Evolutionary conservation across 352 stramenopile species (phyloP).

Genomic region (Globisporangium echinulatum): DNA sequence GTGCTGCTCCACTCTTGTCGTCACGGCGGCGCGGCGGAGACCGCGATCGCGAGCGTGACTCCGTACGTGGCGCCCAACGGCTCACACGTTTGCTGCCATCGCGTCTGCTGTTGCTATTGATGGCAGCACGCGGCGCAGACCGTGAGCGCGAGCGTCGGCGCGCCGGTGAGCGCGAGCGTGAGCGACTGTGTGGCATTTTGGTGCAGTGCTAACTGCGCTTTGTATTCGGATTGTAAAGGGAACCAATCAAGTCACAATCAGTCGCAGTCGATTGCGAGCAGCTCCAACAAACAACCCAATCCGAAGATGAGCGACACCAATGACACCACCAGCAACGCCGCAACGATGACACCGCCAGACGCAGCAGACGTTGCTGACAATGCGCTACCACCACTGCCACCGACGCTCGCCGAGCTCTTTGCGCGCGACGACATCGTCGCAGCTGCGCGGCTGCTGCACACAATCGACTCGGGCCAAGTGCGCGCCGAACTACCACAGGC

Average conservation of each 20-base stretch:
- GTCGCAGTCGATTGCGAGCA: too few species aligned
- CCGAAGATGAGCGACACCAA: not conserved
- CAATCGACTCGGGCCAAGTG: slow-evolving; percentile 25
- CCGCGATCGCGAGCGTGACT: not conserved
- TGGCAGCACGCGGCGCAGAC: not conserved
- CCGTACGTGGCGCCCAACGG: not conserved
- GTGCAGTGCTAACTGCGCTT: too few species aligned
- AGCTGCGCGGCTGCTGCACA: slow-evolving; percentile 24
- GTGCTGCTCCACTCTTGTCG: slow-evolving; percentile 4
- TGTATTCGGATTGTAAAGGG: too few species aligned
- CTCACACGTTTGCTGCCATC: not conserved
- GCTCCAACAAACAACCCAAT: too few species aligned
- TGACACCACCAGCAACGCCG: not conserved
- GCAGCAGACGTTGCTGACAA: not conserved
- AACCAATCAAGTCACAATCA: not conserved
- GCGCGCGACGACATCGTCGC: slow-evolving; percentile 17
- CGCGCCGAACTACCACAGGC: slow-evolving; percentile 25
- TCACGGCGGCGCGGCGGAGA: slow-evolving; percentile 5
- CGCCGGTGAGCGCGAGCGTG: slow-evolving; percentile 3
- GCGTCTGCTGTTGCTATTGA: not conserved
- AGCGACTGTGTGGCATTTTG: not conserved
- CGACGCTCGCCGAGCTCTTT: slow-evolving; percentile 28
- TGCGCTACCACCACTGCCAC: not conserved
- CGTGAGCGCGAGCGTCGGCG: slow-evolving; percentile 2
- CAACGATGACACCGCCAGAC: not conserved